Evolutionary conservation across 257 asterid genomes (phyloP).

Genomic region (Nicotiana noctiflora): DNA sequence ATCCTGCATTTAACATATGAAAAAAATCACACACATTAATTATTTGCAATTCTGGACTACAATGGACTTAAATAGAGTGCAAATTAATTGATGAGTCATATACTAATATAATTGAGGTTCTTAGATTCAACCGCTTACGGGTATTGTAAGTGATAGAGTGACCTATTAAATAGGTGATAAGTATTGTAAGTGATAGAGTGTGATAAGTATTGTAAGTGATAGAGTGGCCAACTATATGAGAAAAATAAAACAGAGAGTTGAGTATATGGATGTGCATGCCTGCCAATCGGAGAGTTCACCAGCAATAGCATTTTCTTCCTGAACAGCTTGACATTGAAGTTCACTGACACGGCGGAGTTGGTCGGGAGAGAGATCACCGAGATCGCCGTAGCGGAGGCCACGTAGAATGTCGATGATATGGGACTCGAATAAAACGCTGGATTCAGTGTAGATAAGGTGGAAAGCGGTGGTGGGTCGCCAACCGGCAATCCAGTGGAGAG

Average conservation of each 20-base stretch:
- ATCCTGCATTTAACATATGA: conserved; percentile 29
- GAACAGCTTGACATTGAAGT: conserved; percentile 71
- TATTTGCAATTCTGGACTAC: not conserved
- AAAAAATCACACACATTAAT: not conserved
- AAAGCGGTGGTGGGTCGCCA: conserved; percentile 91
- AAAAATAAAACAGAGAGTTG: not conserved
- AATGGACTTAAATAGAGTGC: not conserved
- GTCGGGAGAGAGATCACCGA: conserved; percentile 63
- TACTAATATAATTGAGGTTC: too few relatives aligned
- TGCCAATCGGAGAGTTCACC: conserved; percentile 66
- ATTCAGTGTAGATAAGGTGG: conserved; percentile 72
- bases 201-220: too few relatives aligned
- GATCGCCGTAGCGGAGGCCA: conserved; percentile 63
- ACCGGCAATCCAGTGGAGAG: conserved; percentile 78
- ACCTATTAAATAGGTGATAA: too few relatives aligned
- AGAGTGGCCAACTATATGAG: not conserved
- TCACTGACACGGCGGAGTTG: conserved; percentile 76
- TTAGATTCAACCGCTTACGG: too few relatives aligned
- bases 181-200: not conserved
- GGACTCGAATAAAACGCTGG: conserved; percentile 69
- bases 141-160: not conserved
- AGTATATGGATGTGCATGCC: conserved; percentile 29
- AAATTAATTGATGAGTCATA: too few relatives aligned
- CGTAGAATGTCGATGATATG: conserved; percentile 58
- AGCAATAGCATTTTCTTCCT: conserved; percentile 47